Base-by-base conservation (phyloP, 2,329 filamentous ascomycete genomes). In the Atkinsonella hypoxylon region DNA sequence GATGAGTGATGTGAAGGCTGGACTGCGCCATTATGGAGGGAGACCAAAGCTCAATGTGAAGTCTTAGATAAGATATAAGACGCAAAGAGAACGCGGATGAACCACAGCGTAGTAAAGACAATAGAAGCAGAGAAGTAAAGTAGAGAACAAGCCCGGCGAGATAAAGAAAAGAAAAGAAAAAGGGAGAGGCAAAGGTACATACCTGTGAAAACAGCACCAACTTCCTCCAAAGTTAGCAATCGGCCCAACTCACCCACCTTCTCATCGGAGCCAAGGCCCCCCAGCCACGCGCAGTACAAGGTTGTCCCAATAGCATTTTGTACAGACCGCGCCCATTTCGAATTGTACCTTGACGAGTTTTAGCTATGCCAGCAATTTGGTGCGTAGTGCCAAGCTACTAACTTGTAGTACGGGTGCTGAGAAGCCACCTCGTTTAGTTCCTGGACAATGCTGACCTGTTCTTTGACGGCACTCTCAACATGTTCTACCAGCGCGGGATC, bases 391-490 rank as follows among this genome's bases (percentile, higher is more conserved):
- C 13, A 26, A 13, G 34, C 34, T 12, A 54, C 69, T 45, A 63
- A 96, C 78, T 95, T 96, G 81, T 97, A 98, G 75, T 97, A 98
- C 0, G 93, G 91, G 61, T 94, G 85, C 64, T 87, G 78, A 26
- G 89, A 90, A 2, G 90, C 89, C 50, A 87, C 78, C 50, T 76
- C 70, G 54, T 81, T 78, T 43, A 98, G 79, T 57, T 83, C 81
- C 51, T 73, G 70, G 44, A 96, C 77, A 43, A 83, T 85, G 45
- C 80, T 73, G 51, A 87, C 77, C 65, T 95, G 82, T 36, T 85
- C 78, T 55, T 78, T 72, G 64, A 97, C 86, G 51, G 72, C 73
- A n/a, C 79, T 78, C 54, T 89, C 79, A 1, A 88, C 83, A 57
- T 86, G 78, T 11, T 77, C 72, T 42, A 95, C 75, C 34, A 96